Evolutionary conservation across 2,329 filamentous ascomycete genomes (phyloP).

Genomic region (Pseudopithomyces chartarum): DNA sequence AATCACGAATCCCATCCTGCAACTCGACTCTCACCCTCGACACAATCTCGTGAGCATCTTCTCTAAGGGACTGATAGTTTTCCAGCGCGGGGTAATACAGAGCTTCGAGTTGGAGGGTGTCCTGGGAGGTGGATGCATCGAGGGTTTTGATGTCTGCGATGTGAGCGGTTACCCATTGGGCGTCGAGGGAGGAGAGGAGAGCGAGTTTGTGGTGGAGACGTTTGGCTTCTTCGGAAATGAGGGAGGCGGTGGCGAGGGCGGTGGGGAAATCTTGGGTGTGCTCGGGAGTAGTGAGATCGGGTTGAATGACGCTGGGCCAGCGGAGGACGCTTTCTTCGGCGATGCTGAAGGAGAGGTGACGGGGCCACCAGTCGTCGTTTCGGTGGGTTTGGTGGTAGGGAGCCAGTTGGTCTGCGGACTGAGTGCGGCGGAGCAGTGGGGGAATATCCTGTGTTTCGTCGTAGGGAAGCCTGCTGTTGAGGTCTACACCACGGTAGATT

Average conservation of each 20-base stretch:
- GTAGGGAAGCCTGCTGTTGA: slow-evolving; percentile 45
- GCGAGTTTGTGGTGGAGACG: slow-evolving; percentile 68
- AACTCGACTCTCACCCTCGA: slow-evolving; percentile 70
- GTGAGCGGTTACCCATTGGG: slow-evolving; percentile 66
- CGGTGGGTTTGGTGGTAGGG: slow-evolving; percentile 29
- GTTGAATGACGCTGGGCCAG: slow-evolving; percentile 54
- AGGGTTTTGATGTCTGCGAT: slow-evolving; percentile 63
- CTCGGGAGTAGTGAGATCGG: slow-evolving; percentile 15
- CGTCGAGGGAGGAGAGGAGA: slow-evolving; percentile 58
- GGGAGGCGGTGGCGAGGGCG: slow-evolving; percentile 41
- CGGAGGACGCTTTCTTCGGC: slow-evolving; percentile 74
- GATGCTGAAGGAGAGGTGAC: slow-evolving; percentile 75
- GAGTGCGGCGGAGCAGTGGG: slow-evolving; percentile 65
- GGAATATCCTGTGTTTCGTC: slow-evolving; percentile 57
- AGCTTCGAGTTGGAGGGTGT: slow-evolving; percentile 67
- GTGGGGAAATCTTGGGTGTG: slow-evolving; percentile 40
- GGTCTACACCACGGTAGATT: slow-evolving; percentile 62
- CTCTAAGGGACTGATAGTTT: slow-evolving; percentile 69
- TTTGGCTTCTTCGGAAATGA: slow-evolving; percentile 60
- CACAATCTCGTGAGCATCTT: slow-evolving; percentile 71
- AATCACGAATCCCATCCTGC: slow-evolving; percentile 73
- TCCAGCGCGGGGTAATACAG: slow-evolving; percentile 74
- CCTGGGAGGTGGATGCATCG: slow-evolving; percentile 63
- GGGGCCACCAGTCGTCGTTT: slow-evolving; percentile 69
- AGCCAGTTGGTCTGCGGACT: slow-evolving; percentile 55